These are phyloP conservation scores for Hypoxylon intermedium DNA, from an alignment of 495 filamentous ascomycete species.

Conservation along the genomic window DNA sequence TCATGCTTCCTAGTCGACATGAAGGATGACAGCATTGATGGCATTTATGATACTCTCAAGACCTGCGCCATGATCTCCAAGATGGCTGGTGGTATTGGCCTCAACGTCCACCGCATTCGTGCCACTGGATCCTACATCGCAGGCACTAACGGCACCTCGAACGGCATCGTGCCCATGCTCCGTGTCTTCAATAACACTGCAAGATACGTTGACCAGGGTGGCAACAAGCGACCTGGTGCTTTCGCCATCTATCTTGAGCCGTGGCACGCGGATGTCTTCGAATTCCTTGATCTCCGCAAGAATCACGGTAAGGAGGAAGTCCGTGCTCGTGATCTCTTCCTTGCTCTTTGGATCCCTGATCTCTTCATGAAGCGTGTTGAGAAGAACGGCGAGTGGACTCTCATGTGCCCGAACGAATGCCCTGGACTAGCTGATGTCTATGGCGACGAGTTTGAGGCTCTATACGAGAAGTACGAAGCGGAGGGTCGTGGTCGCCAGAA, in stretches of 20 bases:
- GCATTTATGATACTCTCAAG: conserved; percentile 98
- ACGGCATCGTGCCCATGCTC: conserved; percentile 97
- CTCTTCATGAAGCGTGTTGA: conserved; percentile 99
- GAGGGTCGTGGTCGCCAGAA: conserved; percentile 88
- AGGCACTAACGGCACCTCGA: conserved; percentile 96
- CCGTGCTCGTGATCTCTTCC: conserved; percentile 96
- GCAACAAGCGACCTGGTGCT: conserved; percentile 97
- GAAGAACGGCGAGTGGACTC: conserved; percentile 91
- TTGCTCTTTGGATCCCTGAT: conserved; percentile 97
- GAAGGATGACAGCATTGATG: conserved; percentile 98
- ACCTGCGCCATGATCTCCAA: conserved; percentile 99
- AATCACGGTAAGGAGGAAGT: conserved; percentile 99
- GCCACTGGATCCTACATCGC: conserved; percentile 97
- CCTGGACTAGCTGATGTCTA: conserved; percentile 95
- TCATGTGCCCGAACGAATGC: conserved; percentile 96
- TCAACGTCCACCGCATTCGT: conserved; percentile 95
- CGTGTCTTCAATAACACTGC: conserved; percentile 99
- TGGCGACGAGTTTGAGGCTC: conserved; percentile 93
- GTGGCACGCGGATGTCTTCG: conserved; percentile 97
- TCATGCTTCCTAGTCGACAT: conserved; percentile 99
- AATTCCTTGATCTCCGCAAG: conserved; percentile 96
- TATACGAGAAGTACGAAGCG: conserved; percentile 92
- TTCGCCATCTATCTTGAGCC: conserved; percentile 99
- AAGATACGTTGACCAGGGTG: conserved; percentile 97
- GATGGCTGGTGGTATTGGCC: conserved; percentile 95